Percentiles rank a stretch among this genome's conserved stretches.
Conservation (phyloP, 1,139 yeast species). For the Geotrichum reessii region DNA sequence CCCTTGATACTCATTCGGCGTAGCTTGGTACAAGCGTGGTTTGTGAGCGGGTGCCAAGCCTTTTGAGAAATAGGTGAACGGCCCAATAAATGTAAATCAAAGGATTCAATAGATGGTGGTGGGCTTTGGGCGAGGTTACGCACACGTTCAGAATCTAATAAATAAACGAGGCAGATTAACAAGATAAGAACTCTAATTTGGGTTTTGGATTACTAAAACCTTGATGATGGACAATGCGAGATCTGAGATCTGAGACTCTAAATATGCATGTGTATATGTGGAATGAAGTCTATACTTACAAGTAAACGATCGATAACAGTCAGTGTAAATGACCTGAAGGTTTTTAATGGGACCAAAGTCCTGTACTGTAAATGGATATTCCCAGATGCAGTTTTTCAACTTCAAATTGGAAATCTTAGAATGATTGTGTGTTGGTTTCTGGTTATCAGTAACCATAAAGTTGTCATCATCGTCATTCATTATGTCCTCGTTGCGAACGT, state of each 20-base stretch:
- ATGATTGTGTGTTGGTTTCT: neutral
- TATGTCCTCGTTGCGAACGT: slow-evolving; percentile 21
- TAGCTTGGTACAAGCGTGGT: slow-evolving; percentile 20
- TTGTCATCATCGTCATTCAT: slow-evolving; percentile 13
- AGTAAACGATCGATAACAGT: slow-evolving; percentile 21
- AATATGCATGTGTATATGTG: neutral
- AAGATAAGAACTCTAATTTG: neutral
- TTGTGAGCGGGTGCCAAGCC: slow-evolving; percentile 25
- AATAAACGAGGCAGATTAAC: neutral
- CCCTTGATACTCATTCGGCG: slow-evolving; percentile 23
- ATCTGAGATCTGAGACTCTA: neutral
- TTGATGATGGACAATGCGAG: neutral
- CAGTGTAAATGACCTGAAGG: slow-evolving; percentile 22
- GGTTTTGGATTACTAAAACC: neutral
- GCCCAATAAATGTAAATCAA: slow-evolving; percentile 21
- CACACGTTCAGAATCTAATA: slow-evolving; percentile 22
- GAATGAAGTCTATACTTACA: slow-evolving; percentile 14
- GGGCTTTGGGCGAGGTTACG: slow-evolving; percentile 24
- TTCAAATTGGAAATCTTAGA: slow-evolving; percentile 11
- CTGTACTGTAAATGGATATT: slow-evolving; percentile 25
- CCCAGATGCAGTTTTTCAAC: slow-evolving; percentile 27
- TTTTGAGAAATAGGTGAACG: slow-evolving; percentile 20
- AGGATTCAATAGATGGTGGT: slow-evolving; percentile 20
- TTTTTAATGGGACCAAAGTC: slow-evolving; percentile 24
- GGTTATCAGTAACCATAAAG: neutral